Evolutionary conservation across 1,139 yeast species (phyloP).

Genomic region (Blastobotrys petasosporus): DNA sequence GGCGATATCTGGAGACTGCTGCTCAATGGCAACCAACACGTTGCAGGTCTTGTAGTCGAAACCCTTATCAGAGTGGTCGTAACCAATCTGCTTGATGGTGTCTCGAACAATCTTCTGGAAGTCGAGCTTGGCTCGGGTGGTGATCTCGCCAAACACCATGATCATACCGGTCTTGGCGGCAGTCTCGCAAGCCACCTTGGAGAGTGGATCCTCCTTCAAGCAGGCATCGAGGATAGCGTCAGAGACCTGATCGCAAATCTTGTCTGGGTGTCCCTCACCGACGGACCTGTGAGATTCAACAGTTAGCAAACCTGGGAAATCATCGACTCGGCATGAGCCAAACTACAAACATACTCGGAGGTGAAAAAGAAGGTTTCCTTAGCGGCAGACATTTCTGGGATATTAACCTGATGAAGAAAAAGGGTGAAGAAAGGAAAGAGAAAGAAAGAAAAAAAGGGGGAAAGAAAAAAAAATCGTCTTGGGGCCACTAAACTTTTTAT

Average conservation of each 20-base stretch:
- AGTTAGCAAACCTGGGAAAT: too few species aligned
- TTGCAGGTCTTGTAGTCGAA: conserved; percentile 99
- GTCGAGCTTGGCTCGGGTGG: conserved; percentile 92
- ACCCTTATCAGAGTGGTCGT: conserved; percentile 93
- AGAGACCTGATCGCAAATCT: conserved; percentile 98
- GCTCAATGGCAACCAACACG: conserved; percentile 97
- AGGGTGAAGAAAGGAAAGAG: conserved; percentile 9
- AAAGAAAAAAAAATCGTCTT: background rate
- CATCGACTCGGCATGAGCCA: too few species aligned
- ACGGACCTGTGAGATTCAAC: conserved; percentile 45
- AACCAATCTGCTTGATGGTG: conserved; percentile 97
- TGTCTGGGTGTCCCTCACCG: conserved; percentile 99
- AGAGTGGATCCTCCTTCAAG: conserved; percentile 88
- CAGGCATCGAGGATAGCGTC: conserved; percentile 99
- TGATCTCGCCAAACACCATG: conserved; percentile 98
- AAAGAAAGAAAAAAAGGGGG: conserved; percentile 6
- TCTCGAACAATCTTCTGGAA: conserved; percentile 97
- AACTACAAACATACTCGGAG: conserved; percentile 66
- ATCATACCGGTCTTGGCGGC: conserved; percentile 99
- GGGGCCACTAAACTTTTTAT: too few species aligned
- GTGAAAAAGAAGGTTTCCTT: conserved; percentile 66
- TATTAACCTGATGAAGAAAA: conserved; percentile 6
- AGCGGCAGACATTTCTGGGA: conserved; percentile 31
- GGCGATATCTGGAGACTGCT: conserved; percentile 98
- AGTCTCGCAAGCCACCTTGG: conserved; percentile 99